phyloP scores from a whole-genome alignment of 2,329 filamentous ascomycete genomes.

The Plectosphaerella plurivora region DNA sequence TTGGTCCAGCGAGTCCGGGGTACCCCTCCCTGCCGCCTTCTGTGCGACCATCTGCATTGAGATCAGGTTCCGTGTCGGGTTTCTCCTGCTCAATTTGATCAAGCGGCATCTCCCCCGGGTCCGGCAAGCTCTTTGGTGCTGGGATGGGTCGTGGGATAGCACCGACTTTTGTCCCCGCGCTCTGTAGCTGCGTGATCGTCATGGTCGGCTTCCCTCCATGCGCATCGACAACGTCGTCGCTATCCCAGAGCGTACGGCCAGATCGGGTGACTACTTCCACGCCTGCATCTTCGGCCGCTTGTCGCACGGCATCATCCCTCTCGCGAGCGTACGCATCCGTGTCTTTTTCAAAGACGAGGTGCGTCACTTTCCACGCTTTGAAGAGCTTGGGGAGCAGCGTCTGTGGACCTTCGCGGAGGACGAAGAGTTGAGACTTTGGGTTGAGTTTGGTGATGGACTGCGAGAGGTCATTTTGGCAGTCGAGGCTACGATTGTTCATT shows the following conservation, averaged over 20 bases:
- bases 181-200: conserved; percentile 64
- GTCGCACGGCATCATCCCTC: conserved; percentile 55
- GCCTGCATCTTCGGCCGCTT: conserved; percentile 58
- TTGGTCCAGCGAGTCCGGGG: conserved; percentile 57
- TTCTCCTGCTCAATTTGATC: conserved; percentile 48
- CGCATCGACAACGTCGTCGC: conserved; percentile 61
- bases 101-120: conserved; percentile 59
- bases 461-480: conserved; percentile 70
- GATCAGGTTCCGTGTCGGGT: conserved; percentile 48
- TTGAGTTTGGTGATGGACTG: conserved; percentile 65
- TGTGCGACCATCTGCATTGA: conserved; percentile 54
- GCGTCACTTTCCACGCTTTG: conserved; percentile 68
- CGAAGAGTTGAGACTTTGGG: conserved; percentile 63
- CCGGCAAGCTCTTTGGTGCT: conserved; percentile 54
- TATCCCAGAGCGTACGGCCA: conserved; percentile 70
- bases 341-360: conserved; percentile 75
- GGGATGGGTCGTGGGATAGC: conserved; percentile 57
- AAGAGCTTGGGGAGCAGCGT: conserved; percentile 69
- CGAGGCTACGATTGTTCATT: conserved; percentile 41
- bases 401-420: conserved; percentile 68
- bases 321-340: conserved; percentile 68
- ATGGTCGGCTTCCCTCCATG: conserved; percentile 69
- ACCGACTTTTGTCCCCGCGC: conserved; percentile 59
- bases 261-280: conserved; percentile 61
- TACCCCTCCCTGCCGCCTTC: conserved; percentile 50